Evolutionary conservation across 2,329 filamentous ascomycete genomes (phyloP).

Genomic region (Exophiala dermatitidis): DNA sequence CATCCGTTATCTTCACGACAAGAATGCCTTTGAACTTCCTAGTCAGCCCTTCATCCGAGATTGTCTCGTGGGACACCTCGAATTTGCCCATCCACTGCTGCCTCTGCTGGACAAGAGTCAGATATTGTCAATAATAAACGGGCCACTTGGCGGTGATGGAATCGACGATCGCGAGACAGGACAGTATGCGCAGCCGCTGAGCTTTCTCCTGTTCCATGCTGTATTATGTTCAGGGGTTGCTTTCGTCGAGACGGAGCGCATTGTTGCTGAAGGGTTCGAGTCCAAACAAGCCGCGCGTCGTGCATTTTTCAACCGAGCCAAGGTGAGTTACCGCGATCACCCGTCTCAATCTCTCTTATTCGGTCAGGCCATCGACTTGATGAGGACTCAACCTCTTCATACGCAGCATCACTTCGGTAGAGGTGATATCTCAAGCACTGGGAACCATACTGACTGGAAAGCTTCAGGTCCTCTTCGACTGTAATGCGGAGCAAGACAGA

Average conservation of each 20-base stretch:
- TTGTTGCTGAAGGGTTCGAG: neutral
- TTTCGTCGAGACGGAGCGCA: neutral
- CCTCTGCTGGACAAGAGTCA: constrained; percentile 5
- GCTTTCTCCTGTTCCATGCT: constrained; percentile 3
- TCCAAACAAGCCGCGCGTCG: constrained; percentile 1
- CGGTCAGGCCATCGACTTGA: neutral
- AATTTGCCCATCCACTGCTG: constrained; percentile 1
- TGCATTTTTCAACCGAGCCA: constrained; percentile 3
- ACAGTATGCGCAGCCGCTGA: neutral
- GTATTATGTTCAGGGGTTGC: constrained; percentile 3
- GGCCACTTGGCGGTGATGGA: neutral
- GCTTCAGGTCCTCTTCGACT: constrained; percentile 3
- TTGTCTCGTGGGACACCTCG: neutral
- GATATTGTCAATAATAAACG: neutral
- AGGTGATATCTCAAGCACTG: too few relatives aligned
- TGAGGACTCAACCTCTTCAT: neutral
- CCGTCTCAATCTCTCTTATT: neutral
- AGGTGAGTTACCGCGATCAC: neutral
- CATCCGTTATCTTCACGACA: constrained; percentile 62
- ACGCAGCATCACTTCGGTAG: too few relatives aligned
- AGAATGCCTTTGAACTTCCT: constrained; percentile 72
- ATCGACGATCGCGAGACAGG: neutral
- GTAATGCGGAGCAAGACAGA: constrained; percentile 1
- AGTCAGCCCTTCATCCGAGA: constrained; percentile 60
- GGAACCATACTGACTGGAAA: too few relatives aligned